These are phyloP conservation scores for Aspergillus conjunctus DNA, from an alignment of 495 filamentous ascomycete genomes.

Conservation along the genomic window DNA sequence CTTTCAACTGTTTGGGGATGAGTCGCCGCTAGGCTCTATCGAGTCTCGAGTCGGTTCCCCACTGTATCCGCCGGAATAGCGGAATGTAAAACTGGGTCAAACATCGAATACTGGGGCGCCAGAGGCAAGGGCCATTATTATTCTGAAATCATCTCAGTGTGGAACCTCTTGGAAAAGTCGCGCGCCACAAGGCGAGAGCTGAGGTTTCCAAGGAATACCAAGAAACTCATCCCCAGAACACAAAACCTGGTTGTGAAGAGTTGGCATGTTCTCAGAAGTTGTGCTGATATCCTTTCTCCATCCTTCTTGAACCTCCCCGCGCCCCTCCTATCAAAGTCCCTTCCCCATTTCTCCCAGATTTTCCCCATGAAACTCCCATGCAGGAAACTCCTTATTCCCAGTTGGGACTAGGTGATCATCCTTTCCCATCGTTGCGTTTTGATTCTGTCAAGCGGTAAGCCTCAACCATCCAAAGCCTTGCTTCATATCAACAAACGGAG, in stretches of 20 bases:
- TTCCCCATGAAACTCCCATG: neutral
- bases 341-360: constrained; percentile 6
- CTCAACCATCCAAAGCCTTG: neutral
- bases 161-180: neutral
- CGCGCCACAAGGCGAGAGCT: neutral
- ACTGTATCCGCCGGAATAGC: neutral
- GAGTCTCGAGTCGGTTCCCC: neutral
- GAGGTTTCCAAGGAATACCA: neutral
- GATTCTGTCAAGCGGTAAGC: neutral
- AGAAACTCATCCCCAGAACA: neutral
- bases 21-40: neutral
- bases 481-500: neutral
- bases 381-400: neutral
- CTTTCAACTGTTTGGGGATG: neutral
- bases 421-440: neutral
- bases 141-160: neutral
- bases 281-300: neutral
- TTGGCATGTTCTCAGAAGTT: neutral
- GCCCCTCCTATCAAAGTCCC: neutral
- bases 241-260: neutral
- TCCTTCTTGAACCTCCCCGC: neutral
- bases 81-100: neutral
- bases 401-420: neutral
- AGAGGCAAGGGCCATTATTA: too few species aligned
- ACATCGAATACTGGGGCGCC: too few species aligned